Base-by-base conservation (phyloP, 2,329 filamentous ascomycete genomes). In the Aspergillaceae sp. region DNA sequence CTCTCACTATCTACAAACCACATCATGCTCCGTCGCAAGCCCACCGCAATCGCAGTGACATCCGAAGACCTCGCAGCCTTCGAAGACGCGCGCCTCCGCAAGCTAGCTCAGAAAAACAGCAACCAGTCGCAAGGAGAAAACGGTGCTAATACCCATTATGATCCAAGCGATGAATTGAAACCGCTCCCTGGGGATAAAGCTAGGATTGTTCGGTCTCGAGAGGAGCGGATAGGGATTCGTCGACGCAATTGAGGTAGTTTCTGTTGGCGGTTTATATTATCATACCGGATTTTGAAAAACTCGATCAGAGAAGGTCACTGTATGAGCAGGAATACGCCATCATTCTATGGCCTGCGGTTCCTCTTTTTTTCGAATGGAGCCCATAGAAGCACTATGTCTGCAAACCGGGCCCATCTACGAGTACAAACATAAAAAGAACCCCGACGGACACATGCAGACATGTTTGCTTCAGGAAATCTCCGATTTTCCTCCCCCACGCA, bases 161-260 rank as follows among this genome's bases (percentile, higher is more conserved):
- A 74, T 58, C 72, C 72, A 4, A 74, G 67, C 48, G 72, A 74
- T 59, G 72, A 74, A 50, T 52, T 74, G 56, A 74, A 74, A 53
- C 72, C 72, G 10, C 56, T 74, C 40, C 72, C 72, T 1, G 72
- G 70, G 0, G 71, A 74, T 48, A 73, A 72, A 53, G 70, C 71
- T 30, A 60, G 69, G 46, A 73, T 74, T 51, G 66, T 73, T 47
- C 62, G 71, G 34, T 68, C 64, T 11, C 60, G 71, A 3, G 71
- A 74, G 51, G 71, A 73, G 51, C 61, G 71, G 44, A 73, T 74
- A 52, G 67, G 68, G n/a, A 48, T 67, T 34, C 55, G 47, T 41
- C 56, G 60, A 34, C 58, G 55, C 51, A 53, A 47, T 42, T 60
- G 40, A 41, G 30, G 19, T 19, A 19, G 19, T 19, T 19, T 2